Evolutionary conservation across 2,329 filamentous ascomycete species (phyloP).

Genomic region (Hirsutella rhossiliensis): DNA sequence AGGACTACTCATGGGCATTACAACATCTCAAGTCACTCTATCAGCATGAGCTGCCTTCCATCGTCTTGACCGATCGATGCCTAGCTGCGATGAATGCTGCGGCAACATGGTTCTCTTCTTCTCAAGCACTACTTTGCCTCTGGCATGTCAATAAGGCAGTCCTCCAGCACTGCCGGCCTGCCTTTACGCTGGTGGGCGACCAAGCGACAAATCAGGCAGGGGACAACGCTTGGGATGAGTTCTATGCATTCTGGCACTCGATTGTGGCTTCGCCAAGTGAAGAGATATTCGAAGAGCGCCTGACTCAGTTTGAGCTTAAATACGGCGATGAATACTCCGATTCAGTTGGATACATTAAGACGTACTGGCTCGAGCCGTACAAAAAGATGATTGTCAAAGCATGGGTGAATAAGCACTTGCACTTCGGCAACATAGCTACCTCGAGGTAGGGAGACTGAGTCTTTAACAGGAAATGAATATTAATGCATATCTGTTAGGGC

Average conservation of each 20-base stretch:
- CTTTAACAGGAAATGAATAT: conserved; percentile 4
- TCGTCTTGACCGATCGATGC: conserved; percentile 9
- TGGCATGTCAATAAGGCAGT: too few relatives aligned
- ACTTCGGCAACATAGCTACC: conserved; percentile 9
- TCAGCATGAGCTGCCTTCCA: conserved; percentile 2
- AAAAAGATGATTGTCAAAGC: conserved; percentile 11
- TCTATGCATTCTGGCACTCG: conserved; percentile 8
- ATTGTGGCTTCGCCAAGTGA: conserved; percentile 7
- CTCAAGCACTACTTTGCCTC: conserved; percentile 6
- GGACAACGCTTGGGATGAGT: conserved; percentile 5
- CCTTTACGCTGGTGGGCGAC: not conserved
- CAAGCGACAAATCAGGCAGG: not conserved
- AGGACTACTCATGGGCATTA: conserved; percentile 11
- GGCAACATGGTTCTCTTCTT: conserved; percentile 4
- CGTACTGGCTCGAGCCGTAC: too few relatives aligned
- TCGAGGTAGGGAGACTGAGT: too few relatives aligned
- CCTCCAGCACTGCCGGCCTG: conserved; percentile 3
- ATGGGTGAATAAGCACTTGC: conserved; percentile 7
- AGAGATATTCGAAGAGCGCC: conserved; percentile 4
- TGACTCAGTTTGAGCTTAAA: too few relatives aligned
- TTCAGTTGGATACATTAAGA: too few relatives aligned
- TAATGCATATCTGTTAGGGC: too few relatives aligned
- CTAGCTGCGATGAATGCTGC: conserved; percentile 7
- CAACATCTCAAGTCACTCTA: too few relatives aligned
- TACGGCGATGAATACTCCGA: too few relatives aligned